These are phyloP conservation scores for Colletotrichum lupini DNA, from an alignment of 2,329 filamentous ascomycete species.

Conservation along the genomic window DNA sequence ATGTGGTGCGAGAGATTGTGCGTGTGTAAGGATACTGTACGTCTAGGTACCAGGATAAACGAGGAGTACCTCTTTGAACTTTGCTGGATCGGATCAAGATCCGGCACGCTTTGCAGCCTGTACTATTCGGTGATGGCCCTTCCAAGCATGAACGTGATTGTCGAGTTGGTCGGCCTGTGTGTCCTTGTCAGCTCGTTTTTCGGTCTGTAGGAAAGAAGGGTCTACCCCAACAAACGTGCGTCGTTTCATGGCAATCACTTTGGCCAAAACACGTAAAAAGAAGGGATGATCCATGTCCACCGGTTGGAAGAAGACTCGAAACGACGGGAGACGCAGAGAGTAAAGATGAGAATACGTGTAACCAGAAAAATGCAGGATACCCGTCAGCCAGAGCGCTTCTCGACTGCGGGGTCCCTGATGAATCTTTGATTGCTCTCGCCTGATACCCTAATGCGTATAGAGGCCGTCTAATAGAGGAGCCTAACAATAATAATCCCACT, in stretches of 20 bases:
- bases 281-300: slow-evolving; percentile 20
- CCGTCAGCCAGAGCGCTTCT: slow-evolving; percentile 35
- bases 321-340: neutral
- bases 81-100: neutral
- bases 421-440: slow-evolving; percentile 34
- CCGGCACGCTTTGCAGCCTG: neutral
- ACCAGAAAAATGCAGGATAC: slow-evolving; percentile 6
- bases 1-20: neutral
- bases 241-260: slow-evolving; percentile 30
- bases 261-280: slow-evolving; percentile 21
- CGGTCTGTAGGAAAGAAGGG: neutral
- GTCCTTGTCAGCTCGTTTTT: slow-evolving; percentile 17
- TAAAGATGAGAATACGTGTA: neutral
- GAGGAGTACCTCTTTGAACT: neutral
- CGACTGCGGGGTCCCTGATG: slow-evolving; percentile 19
- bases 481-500: slow-evolving; percentile 8
- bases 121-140: neutral
- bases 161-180: slow-evolving; percentile 12
- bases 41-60: neutral
- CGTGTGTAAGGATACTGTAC: neutral
- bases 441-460: slow-evolving; percentile 30
- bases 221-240: slow-evolving; percentile 20
- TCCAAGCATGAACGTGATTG: slow-evolving; percentile 1
- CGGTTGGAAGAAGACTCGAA: neutral
- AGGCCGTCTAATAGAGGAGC: slow-evolving; percentile 25